phyloP scores from a whole-genome alignment of 257 asterid genomes.

The Nicotiana obtusifolia region DNA sequence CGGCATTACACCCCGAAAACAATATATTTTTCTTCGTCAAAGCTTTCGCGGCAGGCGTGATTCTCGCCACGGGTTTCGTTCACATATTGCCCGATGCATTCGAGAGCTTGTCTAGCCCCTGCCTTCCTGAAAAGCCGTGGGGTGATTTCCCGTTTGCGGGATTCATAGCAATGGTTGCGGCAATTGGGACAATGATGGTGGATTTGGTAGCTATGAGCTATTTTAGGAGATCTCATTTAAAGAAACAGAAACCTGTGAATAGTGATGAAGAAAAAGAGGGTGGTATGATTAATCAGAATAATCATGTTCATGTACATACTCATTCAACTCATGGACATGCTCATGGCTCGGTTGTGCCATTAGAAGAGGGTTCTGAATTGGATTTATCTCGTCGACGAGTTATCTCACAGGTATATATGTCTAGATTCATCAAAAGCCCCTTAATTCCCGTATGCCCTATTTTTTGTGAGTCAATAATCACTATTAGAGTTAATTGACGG shows the following conservation, averaged over 20 bases:
- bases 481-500: neutral
- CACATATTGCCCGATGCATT: constrained; percentile 18
- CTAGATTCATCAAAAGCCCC: too few species aligned
- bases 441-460: neutral
- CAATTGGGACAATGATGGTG: constrained; percentile 14
- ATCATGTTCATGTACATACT: constrained; percentile 15
- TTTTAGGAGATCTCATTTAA: constrained; percentile 2
- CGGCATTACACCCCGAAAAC: constrained; percentile 37
- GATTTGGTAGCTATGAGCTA: constrained; percentile 5
- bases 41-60: constrained; percentile 54
- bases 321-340: constrained; percentile 26
- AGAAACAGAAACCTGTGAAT: neutral
- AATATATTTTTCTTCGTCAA: constrained; percentile 30
- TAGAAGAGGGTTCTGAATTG: neutral
- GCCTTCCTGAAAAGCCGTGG: constrained; percentile 14
- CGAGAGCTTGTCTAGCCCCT: neutral
- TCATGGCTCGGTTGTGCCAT: constrained; percentile 11
- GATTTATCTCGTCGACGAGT: constrained; percentile 19
- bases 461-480: neutral
- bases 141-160: constrained; percentile 13
- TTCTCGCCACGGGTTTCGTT: constrained; percentile 36
- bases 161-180: constrained; percentile 12
- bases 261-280: constrained; percentile 12
- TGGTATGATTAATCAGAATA: neutral
- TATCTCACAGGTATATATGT: constrained; percentile 21